Conservation (phyloP, 495 filamentous ascomycete species). For the Astrocystis sublimbata region DNA sequence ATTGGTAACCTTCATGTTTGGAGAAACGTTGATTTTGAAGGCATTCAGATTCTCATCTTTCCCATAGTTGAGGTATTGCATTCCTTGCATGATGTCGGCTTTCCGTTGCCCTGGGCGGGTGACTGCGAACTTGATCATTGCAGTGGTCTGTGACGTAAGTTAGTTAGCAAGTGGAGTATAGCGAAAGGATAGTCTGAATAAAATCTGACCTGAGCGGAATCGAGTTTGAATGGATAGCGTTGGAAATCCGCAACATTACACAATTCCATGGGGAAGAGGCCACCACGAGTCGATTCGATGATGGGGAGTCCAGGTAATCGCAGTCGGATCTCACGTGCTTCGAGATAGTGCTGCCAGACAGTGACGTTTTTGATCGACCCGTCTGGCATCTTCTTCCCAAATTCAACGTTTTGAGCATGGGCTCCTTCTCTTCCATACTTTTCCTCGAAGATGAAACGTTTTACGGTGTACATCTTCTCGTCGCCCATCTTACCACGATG, state of each 20-base stretch:
- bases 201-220: conserved; percentile 53
- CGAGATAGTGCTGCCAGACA: conserved; percentile 67
- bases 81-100: conserved; percentile 61
- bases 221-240: conserved; percentile 77
- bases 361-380: conserved; percentile 46
- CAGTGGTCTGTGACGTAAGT: conserved; percentile 50
- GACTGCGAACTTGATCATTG: conserved; percentile 88
- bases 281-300: conserved; percentile 65
- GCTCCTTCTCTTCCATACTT: conserved; percentile 41
- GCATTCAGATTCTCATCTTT: conserved; percentile 64
- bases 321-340: conserved; percentile 62
- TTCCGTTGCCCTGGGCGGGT: conserved; percentile 64
- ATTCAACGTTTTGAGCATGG: conserved; percentile 56
- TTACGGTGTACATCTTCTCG: conserved; percentile 61
- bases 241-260: conserved; percentile 60
- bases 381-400: conserved; percentile 57
- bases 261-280: conserved; percentile 77
- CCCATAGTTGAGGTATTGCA: conserved; percentile 65
- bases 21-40: conserved; percentile 69
- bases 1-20: conserved; percentile 60
- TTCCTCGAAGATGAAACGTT: conserved; percentile 50
- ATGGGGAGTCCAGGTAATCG: conserved; percentile 59
- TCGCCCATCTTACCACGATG: conserved; percentile 54
- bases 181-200: conserved; percentile 1
- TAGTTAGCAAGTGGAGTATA: background rate